Evolutionary conservation across 352 stramenopile genomes (phyloP), one percentile per base, ranked within the genome.

Genomic region (Elongisporangium prolatum): DNA sequence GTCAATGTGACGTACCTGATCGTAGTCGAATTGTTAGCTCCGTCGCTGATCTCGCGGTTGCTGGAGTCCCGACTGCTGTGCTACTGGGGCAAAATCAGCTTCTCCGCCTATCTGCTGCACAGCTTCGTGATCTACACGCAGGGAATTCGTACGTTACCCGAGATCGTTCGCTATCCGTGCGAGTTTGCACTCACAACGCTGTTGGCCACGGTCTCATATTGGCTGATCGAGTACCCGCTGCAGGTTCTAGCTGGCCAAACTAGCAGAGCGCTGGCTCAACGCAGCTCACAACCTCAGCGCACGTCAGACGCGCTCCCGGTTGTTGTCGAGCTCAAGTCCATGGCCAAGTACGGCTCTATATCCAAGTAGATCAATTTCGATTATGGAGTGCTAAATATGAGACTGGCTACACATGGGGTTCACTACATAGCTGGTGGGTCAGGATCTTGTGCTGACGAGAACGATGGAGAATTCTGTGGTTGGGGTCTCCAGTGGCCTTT

Each of bases 31-130:
- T 60, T 84, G 62, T 48, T 84, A 17, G 34, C 67, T 13, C 71
- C 71, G 4, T 77, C 68, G 9, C 65, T 62, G n/a, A 48, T 84
- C 14, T 67, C 68, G 0, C 28, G 54, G 0, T 57, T 76, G 52
- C 72, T 84, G 34, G 71, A 84, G 54, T 84, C 65, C 66, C 69
- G 61, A 13, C 44, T 78, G 13, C 25, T 84, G 18, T 50, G 59
- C 11, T 84, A 76, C 64, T 75, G 64, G 24, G 71, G 71, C 34
- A 78, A 84, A 56, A 74, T 83, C 57, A 83, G 74, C 56, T 80
- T 72, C 60, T 83, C 71, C 0, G 71, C 80, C 8, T 84, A 80
- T 49, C n/a, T 84, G 50, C 61, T 80, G 11, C 74, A 84, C 55
- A 81, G 63, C 52, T 84, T 86, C 54, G 73, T 86, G 47, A 50